Evolutionary conservation across 768 basidiomycete species (phyloP), one percentile per base, ranked within the genome.

Genomic region (Lyophyllum shimeji): DNA sequence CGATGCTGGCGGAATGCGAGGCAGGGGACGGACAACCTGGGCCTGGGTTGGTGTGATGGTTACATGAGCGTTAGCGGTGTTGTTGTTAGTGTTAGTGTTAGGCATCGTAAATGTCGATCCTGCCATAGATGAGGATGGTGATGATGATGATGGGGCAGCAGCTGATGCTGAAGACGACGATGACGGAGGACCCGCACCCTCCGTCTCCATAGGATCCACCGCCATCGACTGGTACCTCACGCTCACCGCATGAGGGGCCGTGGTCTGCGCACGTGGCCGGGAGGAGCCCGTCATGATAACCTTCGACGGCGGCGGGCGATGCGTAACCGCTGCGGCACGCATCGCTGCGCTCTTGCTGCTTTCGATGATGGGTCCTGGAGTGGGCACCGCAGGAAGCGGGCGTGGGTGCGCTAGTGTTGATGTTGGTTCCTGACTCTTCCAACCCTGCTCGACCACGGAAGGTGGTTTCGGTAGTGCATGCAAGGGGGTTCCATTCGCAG

Each of bases 151-250:
- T 20, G 49, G 48, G 6, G 59, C 18, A 45, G 43, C 54, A 8
- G 63, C 27, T n/a, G 55, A 37, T 52, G 53, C 39, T 12, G 46
- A 47, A 3, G 47, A 50, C 33, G 49, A 63, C 25, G 54, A 56
- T 17, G n/a, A n/a, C n/a, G n/a, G n/a, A n/a, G n/a, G n/a, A n/a
- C n/a, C n/a, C n/a, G 48, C 23, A 13, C 50, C 59, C 25, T 50
- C 31, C 2, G 52, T 48, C 12, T 52, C 52, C 18, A 55, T 31
- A 4, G 57, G 60, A 46, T 67, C 66, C 3, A 67, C 66, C 7
- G 65, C 60, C 52, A 69, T 55, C 12, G 71, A 54, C 46, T 69
- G 71, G 52, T 68, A 67, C 21, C 65, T 63, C 54, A 69, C 67
- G n/a, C 61, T 63, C 0, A 68, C 48, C 20, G 60, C 15, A 12